phyloP scores from a whole-genome alignment of 768 basidiomycete species.

The Lactarius deliciosus region DNA sequence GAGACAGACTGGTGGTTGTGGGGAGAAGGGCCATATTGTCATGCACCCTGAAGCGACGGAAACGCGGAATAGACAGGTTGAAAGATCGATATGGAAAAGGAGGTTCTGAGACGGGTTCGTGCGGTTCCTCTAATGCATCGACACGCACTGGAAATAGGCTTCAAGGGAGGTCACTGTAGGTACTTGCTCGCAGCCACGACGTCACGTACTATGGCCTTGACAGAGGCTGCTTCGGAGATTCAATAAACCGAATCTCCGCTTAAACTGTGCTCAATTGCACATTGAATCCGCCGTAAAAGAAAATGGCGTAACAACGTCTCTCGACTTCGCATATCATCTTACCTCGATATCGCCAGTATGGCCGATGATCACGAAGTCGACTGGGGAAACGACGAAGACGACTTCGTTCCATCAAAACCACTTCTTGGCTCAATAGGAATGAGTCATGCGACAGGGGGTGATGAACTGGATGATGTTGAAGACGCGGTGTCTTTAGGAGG shows the following conservation, averaged over 20 bases:
- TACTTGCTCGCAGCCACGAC: not conserved
- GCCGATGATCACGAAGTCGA: slow-evolving; percentile 70
- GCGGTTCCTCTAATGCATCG: slow-evolving; percentile 14
- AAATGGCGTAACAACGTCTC: slow-evolving; percentile 7
- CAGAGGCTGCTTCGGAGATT: slow-evolving; percentile 14
- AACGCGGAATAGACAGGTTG: slow-evolving; percentile 30
- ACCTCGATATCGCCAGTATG: slow-evolving; percentile 41
- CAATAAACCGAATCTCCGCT: slow-evolving; percentile 11
- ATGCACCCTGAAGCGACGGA: slow-evolving; percentile 28
- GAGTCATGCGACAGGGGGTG: slow-evolving; percentile 21
- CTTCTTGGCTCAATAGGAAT: slow-evolving; percentile 28
- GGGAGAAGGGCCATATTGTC: slow-evolving; percentile 34
- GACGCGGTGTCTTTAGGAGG: slow-evolving; percentile 72
- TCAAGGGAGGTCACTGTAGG: not conserved
- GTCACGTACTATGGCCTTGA: not conserved
- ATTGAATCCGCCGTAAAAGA: not conserved
- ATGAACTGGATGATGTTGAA: slow-evolving; percentile 46
- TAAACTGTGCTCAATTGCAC: not conserved
- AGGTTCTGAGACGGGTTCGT: slow-evolving; percentile 3
- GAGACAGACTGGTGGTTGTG: slow-evolving; percentile 29
- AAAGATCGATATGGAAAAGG: slow-evolving; percentile 7
- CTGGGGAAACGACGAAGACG: slow-evolving; percentile 61
- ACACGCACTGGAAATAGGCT: slow-evolving; percentile 10
- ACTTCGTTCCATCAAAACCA: slow-evolving; percentile 29
- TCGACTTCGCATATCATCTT: slow-evolving; percentile 25